Evolutionary conservation across 2,329 filamentous ascomycete genomes (phyloP).

Genomic region (Trichoderma cornu-damae): DNA sequence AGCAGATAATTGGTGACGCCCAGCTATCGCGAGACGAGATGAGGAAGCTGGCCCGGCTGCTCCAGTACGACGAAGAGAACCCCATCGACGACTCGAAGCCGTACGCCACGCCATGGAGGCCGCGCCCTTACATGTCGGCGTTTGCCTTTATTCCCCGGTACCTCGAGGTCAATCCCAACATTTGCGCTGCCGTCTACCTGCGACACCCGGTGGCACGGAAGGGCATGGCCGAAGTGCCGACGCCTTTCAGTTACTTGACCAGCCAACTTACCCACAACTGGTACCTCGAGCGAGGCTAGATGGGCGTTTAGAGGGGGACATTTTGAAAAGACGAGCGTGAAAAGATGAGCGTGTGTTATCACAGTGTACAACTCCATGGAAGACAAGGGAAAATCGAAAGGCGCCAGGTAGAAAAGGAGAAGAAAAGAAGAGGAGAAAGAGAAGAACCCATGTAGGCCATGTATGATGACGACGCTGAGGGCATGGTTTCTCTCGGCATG

Average conservation of each 20-base stretch:
- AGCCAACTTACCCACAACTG: constrained; percentile 85
- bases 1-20: constrained; percentile 31
- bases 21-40: constrained; percentile 47
- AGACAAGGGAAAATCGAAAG: background rate
- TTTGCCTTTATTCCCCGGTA: constrained; percentile 96
- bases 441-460: constrained; percentile 11
- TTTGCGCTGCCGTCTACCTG: constrained; percentile 92
- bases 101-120: constrained; percentile 86
- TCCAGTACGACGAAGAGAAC: constrained; percentile 66
- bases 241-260: constrained; percentile 67
- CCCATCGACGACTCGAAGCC: constrained; percentile 71
- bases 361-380: background rate
- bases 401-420: background rate
- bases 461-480: constrained; percentile 15
- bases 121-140: constrained; percentile 77
- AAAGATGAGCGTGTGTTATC: background rate
- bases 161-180: constrained; percentile 95
- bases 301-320: background rate
- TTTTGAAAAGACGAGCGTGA: background rate
- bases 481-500: background rate
- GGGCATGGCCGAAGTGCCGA: constrained; percentile 75
- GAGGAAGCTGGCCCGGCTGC: constrained; percentile 48
- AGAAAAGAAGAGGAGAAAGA: background rate
- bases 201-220: constrained; percentile 86
- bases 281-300: constrained; percentile 78